Percentiles rank a stretch among this genome's conserved stretches.
Evolutionary conservation across 768 basidiomycete genomes (phyloP).

Genomic region (Rhodotorula paludigena): DNA sequence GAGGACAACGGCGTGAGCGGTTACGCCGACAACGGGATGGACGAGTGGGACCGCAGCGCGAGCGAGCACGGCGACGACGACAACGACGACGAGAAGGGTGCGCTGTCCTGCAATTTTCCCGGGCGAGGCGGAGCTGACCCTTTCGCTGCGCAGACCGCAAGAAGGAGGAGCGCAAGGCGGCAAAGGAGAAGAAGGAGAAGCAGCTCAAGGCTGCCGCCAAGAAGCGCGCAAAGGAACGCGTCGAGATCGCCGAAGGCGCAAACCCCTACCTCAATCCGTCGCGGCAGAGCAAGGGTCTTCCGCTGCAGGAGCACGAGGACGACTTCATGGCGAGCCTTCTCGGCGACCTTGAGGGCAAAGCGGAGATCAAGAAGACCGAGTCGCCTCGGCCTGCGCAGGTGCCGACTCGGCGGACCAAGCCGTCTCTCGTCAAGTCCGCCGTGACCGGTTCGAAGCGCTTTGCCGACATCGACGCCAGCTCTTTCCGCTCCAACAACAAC

Average conservation of each 20-base stretch:
- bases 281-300: conserved; percentile 47
- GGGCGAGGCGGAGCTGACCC: background rate
- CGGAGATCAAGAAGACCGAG: conserved; percentile 18
- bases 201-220: conserved; percentile 45
- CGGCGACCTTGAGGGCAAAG: conserved; percentile 59
- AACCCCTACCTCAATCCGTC: conserved; percentile 62
- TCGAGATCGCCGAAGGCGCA: conserved; percentile 55
- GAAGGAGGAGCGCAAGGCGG: conserved; percentile 44
- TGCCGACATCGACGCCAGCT: conserved; percentile 14
- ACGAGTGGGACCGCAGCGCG: conserved; percentile 61
- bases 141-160: background rate
- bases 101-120: background rate
- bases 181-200: conserved; percentile 9
- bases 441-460: conserved; percentile 23
- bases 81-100: conserved; percentile 25
- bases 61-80: conserved; percentile 46
- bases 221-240: conserved; percentile 48
- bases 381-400: conserved; percentile 3
- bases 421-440: conserved; percentile 7
- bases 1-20: conserved; percentile 80
- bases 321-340: conserved; percentile 84
- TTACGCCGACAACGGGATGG: conserved; percentile 94
- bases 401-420: conserved; percentile 10
- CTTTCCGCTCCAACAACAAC: conserved; percentile 13
- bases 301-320: conserved; percentile 64